Base-by-base conservation (phyloP, 495 filamentous ascomycete species). In the Penicillium taxi region DNA sequence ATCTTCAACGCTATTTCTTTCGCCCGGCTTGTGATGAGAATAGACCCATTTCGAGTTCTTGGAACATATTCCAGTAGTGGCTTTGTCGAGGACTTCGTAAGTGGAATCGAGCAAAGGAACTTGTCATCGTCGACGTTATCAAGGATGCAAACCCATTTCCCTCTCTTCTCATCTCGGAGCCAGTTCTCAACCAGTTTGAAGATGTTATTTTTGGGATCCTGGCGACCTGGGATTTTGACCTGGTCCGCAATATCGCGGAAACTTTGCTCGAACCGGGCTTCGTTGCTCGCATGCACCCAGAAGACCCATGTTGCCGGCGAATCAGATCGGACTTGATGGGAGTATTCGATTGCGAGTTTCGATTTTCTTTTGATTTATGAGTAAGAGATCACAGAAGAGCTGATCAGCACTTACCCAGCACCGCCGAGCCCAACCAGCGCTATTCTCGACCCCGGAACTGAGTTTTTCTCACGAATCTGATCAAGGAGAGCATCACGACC, bases 221-320 rank as follows among this genome's bases (percentile, higher is more conserved):
- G 4, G 14, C 52, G 46, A 8, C 54, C 50, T 11, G 40, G 37
- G 15, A 70, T 56, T 33, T 35, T 63, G 9, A 26, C 11, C 15
- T 18, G 22, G n/a, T 37, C 34, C 18, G 34, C 34, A 17, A 37
- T 37, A 5, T 72, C 31, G 58, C 67, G 29, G 47, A 47, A 66
- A 28, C 58, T 40, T 22, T 68, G 44, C 43, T 63, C 54, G 21
- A 71, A 66, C 7, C 64, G 53, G 6, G 51, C 47, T 4, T 31
- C 27, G 21, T 44, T 66, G 29, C 58, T 61, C 1, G 62, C 61
- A 45, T 66, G 58, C 1, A 73, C 44, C 70, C 73, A 75, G 47
- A 75, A 70, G 7, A 74, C 58, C 56, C 55, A 69, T 16, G 55
- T 70, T 16, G 53, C 33, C 2, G 59, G 66, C 9, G 48, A 65